These are phyloP conservation scores for Fusarium foetens DNA, from an alignment of 2,329 filamentous ascomycete species.

Conservation along the genomic window DNA sequence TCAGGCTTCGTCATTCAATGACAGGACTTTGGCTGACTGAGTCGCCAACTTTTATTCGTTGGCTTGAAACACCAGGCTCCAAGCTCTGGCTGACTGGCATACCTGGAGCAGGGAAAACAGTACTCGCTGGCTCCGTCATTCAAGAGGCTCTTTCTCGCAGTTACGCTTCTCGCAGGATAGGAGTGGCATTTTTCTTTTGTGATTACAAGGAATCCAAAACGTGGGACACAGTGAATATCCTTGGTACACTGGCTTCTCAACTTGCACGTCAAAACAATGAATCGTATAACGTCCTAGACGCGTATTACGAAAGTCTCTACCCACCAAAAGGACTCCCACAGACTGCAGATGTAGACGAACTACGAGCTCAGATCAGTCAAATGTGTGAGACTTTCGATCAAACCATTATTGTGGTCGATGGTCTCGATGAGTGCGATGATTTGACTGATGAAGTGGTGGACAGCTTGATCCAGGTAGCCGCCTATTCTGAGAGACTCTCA, in stretches of 20 bases:
- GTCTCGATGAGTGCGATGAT: slow-evolving; percentile 11
- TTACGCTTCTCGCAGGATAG: rapidly evolving
- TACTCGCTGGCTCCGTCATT: slow-evolving; percentile 4
- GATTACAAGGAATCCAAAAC: not conserved
- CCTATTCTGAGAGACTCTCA: not conserved
- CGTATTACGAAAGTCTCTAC: not conserved
- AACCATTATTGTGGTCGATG: not conserved
- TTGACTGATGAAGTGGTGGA: not conserved
- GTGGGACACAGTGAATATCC: not conserved
- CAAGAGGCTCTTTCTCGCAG: not conserved
- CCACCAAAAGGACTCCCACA: not conserved
- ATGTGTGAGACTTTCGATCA: not conserved
- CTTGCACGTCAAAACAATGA: slow-evolving; percentile 14
- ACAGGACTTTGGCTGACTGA: slow-evolving; percentile 16
- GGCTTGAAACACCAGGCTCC: slow-evolving; percentile 4
- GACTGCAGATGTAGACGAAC: not conserved
- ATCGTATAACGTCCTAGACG: not conserved
- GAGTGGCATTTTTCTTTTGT: slow-evolving; percentile 18
- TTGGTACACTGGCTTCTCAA: not conserved
- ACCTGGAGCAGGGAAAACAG: slow-evolving; percentile 18
- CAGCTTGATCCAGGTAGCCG: not conserved
- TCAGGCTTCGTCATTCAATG: slow-evolving; percentile 11
- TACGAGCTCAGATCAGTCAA: rapidly evolving
- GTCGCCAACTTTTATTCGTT: not conserved
- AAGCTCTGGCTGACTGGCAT: slow-evolving; percentile 26